phyloP scores from a whole-genome alignment of 2,329 filamentous ascomycete genomes.

The Fusarium pininemorale region DNA sequence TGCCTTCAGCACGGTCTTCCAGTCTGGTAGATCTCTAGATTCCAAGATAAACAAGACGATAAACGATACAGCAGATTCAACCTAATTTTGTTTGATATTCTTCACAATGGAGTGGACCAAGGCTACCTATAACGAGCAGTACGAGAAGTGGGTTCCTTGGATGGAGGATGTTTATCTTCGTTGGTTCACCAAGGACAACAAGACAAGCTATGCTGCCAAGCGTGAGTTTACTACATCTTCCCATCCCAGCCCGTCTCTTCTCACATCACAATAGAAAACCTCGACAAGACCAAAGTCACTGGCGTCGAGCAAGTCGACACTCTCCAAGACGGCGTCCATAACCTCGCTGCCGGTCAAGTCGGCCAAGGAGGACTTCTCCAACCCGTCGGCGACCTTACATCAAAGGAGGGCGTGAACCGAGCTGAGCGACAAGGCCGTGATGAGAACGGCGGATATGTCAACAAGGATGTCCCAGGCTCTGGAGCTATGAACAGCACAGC shows the following conservation, averaged over 20 bases:
- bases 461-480: slow-evolving; percentile 45
- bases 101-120: slow-evolving; percentile 63
- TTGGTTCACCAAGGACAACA: slow-evolving; percentile 81
- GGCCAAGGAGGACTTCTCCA: slow-evolving; percentile 74
- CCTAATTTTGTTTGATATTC: neutral
- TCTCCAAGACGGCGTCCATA: slow-evolving; percentile 73
- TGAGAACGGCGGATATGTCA: slow-evolving; percentile 61
- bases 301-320: slow-evolving; percentile 72
- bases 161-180: slow-evolving; percentile 76
- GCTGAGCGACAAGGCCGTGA: slow-evolving; percentile 72
- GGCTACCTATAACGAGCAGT: slow-evolving; percentile 74
- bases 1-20: neutral
- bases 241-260: neutral
- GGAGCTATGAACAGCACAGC: slow-evolving; percentile 41
- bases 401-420: slow-evolving; percentile 73
- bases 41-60: neutral
- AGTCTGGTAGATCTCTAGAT: neutral
- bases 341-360: slow-evolving; percentile 69
- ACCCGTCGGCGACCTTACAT: slow-evolving; percentile 68
- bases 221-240: slow-evolving; percentile 54
- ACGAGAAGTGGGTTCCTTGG: slow-evolving; percentile 81
- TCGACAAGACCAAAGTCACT: slow-evolving; percentile 76
- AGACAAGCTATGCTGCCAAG: slow-evolving; percentile 75
- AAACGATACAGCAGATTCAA: neutral
- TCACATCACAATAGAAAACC: slow-evolving; percentile 59